Base-by-base conservation (phyloP, 768 basidiomycete species). In the Kockovaella imperatae region DNA sequence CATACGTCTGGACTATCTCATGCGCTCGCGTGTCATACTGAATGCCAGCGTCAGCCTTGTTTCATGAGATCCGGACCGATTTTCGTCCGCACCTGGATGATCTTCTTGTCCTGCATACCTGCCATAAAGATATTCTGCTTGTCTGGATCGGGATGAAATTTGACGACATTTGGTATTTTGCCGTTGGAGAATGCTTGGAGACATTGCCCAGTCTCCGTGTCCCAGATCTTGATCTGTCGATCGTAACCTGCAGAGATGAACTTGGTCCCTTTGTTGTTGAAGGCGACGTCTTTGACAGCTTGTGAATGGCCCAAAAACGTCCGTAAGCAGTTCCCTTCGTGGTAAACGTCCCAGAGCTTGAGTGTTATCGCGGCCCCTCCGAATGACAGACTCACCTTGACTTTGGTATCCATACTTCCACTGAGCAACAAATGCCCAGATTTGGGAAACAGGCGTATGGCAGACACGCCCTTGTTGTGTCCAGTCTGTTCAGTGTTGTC, bases 51-150 rank as follows among this genome's bases (percentile, higher is more conserved):
- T 35, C 29, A 51, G 34, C 13, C 18, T 1, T 29, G 25, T 7
- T 15, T 43, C 47, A 41, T 56, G 20, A 10, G 5, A 5, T 32
- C 10, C 20, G 14, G 8, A 26, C 14, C 11, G 29, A 34, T 15
- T 17, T 15, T 15, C 31, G 35, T 35, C 60, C 77, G 50, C 63
- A 89, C 91, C 78, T 96, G 93, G 31, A 97, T 87, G 57, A 99
- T 95, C 74, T 96, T 97, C 76, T 97, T 97, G 74, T 97, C 91
- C 32, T 84, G 86, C 95, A 97, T 99, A 52, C 95, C 95, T 41
- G 93, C 93, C 38, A 97, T 76, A 76, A 96, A 97, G 43, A 91
- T 83, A 67, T 95, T 75, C 67, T 96, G 90, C 70, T 96, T 96
- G 62, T 96, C 90, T 47, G 85, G 78, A 67, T 95, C 93, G 5